Conservation (phyloP, 495 filamentous ascomycete species). For the Trichoderma orchidacearum region DNA sequence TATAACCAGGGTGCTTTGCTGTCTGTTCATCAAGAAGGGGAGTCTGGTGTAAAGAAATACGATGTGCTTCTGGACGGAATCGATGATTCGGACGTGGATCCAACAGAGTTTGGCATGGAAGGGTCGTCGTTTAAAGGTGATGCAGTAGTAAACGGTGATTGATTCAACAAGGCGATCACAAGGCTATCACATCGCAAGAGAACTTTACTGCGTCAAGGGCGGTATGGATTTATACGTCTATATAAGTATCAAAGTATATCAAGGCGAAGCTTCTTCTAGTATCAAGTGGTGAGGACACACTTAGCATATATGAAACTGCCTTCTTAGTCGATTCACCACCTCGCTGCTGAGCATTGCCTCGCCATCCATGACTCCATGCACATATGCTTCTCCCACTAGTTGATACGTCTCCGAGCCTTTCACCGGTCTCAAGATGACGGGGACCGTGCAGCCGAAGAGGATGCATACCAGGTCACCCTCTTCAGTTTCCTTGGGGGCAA, state of each 20-base stretch:
- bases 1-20: neutral
- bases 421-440: conserved; percentile 19
- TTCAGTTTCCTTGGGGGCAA: conserved; percentile 8
- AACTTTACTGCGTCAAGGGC: neutral
- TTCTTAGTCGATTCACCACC: neutral
- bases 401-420: neutral
- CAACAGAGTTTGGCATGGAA: neutral
- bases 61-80: neutral
- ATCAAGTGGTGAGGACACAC: neutral
- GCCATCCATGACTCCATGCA: conserved; percentile 2
- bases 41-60: neutral
- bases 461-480: conserved; percentile 23
- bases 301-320: neutral
- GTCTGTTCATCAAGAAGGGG: neutral
- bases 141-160: neutral
- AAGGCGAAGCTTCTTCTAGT: too few relatives aligned
- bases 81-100: neutral
- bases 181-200: too few relatives aligned
- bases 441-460: conserved; percentile 28
- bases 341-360: neutral
- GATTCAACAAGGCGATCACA: too few relatives aligned
- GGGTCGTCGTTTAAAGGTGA: neutral
- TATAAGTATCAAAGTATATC: neutral
- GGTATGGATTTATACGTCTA: neutral
- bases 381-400: neutral